Evolutionary conservation across 202 grass and related monocot species (phyloP).

Genomic region (Schoenoplectus tabernaemontani): DNA sequence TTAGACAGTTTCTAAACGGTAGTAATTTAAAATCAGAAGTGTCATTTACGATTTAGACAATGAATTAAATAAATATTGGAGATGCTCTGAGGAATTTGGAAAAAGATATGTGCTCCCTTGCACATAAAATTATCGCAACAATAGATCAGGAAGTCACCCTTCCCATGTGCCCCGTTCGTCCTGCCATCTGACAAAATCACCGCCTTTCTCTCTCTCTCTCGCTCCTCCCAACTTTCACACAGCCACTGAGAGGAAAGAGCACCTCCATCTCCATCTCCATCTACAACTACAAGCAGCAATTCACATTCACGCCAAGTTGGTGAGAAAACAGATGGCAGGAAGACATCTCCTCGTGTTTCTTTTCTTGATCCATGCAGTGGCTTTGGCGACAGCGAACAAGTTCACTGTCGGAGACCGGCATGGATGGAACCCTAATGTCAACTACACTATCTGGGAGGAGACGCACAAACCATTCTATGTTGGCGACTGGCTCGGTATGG

Average conservation of each 20-base stretch:
- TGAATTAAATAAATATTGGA: no score
- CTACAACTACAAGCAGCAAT: neutral
- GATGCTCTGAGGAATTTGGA: no score
- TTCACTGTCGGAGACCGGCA: conserved; percentile 61
- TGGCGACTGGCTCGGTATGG: conserved; percentile 88
- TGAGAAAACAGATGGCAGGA: neutral
- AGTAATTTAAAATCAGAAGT: no score
- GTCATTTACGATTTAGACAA: no score
- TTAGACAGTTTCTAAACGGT: no score
- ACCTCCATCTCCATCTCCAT: no score
- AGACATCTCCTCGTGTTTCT: conserved; percentile 21
- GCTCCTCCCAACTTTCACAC: neutral
- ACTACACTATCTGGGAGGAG: conserved; percentile 75
- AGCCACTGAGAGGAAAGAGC: neutral
- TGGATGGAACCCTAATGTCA: conserved; percentile 84
- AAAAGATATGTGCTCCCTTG: no score
- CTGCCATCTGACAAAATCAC: conserved; percentile 16
- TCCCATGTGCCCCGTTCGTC: conserved; percentile 1
- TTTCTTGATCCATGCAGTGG: conserved; percentile 25
- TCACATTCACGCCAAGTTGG: neutral
- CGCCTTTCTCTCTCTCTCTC: neutral
- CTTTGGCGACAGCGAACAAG: conserved; percentile 41
- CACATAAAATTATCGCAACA: neutral
- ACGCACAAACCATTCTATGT: conserved; percentile 82
- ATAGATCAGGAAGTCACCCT: neutral